Base-by-base conservation (phyloP, 768 basidiomycete genomes). In the Auricularia heimuer region DNA sequence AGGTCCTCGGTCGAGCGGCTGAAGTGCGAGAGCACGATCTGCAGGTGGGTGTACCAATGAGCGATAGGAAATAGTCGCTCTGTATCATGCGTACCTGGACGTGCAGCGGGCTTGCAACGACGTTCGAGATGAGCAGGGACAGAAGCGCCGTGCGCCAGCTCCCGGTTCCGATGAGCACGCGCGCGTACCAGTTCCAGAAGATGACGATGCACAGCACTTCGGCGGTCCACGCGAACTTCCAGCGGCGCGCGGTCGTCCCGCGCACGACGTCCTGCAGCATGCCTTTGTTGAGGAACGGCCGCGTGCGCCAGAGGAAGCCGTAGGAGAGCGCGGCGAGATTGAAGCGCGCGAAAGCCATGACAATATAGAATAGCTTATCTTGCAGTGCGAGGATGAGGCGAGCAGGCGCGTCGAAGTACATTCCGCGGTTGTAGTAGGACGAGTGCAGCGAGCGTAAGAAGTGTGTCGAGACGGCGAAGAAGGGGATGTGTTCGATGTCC, bases 11-110 rank as follows among this genome's bases (percentile, higher is more conserved):
- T 95, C 12, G 96, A 94, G 80, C 94, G 93, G 61, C 92, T 89
- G 74, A 95, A 99, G 78, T 99, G 97, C 7, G 97, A 99, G 34
- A 98, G 85, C 1, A 98, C 95, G 70, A 99, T 98, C 88, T 89
- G 69, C 18, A 33, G n/a, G 34, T 8, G 36, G 42, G 63, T 62
- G 56, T 24, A 44, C 11, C 34, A 3, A 54, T 14, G 60, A 65
- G 51, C 44, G 34, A 33, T 61, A 39, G 37, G 35, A 18, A 64
- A 37, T 62, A 68, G 56, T 24, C 63, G 54, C 21, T 18, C 16
- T 29, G 29, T 29, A 29, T 29, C 3, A 3, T 4, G 18, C 80
- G 65, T 70, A 90, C 96, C 85, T 98, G 97, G 37, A 98, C 84
- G 72, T 99, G 97, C 29, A 99, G 80, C 4, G 97, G 97, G 71